Percentiles rank a stretch among this genome's conserved stretches.
Conservation (phyloP, 768 basidiomycete species). For the Coprinopsis marcescibilis region DNA sequence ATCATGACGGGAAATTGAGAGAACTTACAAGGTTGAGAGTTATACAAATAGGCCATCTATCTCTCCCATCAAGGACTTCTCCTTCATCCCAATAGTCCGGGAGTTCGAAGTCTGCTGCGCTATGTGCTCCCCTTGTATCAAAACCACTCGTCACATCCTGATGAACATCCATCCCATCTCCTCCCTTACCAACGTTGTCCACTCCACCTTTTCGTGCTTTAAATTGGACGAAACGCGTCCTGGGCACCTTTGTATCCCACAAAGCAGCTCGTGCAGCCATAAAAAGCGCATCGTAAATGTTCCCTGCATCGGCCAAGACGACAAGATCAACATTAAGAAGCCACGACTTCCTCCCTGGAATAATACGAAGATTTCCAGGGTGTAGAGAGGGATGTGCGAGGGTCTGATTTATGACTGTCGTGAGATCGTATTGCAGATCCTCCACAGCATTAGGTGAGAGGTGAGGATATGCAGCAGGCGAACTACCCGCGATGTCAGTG, state of each 20-base stretch:
- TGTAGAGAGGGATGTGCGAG: slow-evolving; percentile 63
- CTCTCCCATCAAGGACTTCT: slow-evolving; percentile 52
- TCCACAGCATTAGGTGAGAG: slow-evolving; percentile 60
- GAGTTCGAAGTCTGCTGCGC: slow-evolving; percentile 78
- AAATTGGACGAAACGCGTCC: slow-evolving; percentile 67
- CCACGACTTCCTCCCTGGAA: slow-evolving; percentile 40
- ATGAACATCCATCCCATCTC: slow-evolving; percentile 55
- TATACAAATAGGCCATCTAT: slow-evolving; percentile 69
- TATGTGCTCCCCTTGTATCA: slow-evolving; percentile 44
- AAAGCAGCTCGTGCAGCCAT: slow-evolving; percentile 74
- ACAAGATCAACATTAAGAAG: slow-evolving; percentile 69
- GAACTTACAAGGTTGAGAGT: slow-evolving; percentile 70
- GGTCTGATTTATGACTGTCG: slow-evolving; percentile 54
- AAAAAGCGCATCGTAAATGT: slow-evolving; percentile 72
- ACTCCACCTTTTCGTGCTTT: slow-evolving; percentile 31
- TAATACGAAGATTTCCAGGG: slow-evolving; percentile 56
- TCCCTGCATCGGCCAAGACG: slow-evolving; percentile 69
- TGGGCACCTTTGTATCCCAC: slow-evolving; percentile 76
- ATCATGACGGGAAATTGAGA: not conserved
- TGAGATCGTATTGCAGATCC: slow-evolving; percentile 71
- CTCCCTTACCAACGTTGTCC: slow-evolving; percentile 9
- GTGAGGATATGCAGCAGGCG: slow-evolving; percentile 75
- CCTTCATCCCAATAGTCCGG: slow-evolving; percentile 88
- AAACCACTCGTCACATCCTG: slow-evolving; percentile 45
- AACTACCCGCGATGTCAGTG: slow-evolving; percentile 44